Percentiles rank a stretch among this genome's conserved stretches.
These are phyloP conservation scores for Furcasterigmium furcatum DNA, from an alignment of 2,329 filamentous ascomycete species.

Conservation along the genomic window DNA sequence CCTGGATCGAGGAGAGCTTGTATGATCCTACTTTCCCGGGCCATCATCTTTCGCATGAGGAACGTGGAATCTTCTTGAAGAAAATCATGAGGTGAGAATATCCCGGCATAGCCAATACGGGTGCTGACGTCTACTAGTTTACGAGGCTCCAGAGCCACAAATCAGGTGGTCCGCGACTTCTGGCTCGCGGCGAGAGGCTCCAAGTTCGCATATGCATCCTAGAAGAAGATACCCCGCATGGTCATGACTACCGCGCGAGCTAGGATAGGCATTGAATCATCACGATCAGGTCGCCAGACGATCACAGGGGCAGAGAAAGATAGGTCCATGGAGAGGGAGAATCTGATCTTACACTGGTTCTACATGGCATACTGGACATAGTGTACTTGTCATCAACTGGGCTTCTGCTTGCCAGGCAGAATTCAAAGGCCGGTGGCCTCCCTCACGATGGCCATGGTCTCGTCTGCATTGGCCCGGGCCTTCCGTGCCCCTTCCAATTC, in stretches of 20 bases:
- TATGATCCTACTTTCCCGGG: slow-evolving; percentile 54
- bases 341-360: too few species aligned
- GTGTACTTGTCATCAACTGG: too few species aligned
- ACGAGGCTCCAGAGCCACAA: slow-evolving; percentile 61
- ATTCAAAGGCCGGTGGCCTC: slow-evolving; percentile 43
- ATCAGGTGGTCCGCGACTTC: slow-evolving; percentile 67
- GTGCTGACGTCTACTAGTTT: slow-evolving; percentile 37
- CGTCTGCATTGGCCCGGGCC: slow-evolving; percentile 59
- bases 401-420: too few species aligned
- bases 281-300: too few species aligned
- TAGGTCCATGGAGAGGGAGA: too few species aligned
- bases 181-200: slow-evolving; percentile 66
- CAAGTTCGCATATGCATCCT: slow-evolving; percentile 60
- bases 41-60: slow-evolving; percentile 52
- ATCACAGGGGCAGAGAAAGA: too few species aligned
- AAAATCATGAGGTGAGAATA: slow-evolving; percentile 59
- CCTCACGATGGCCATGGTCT: slow-evolving; percentile 52
- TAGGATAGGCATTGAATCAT: too few species aligned
- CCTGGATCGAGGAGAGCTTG: slow-evolving; percentile 62
- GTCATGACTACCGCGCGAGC: too few species aligned
- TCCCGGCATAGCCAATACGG: background rate
- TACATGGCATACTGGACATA: too few species aligned
- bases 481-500: slow-evolving; percentile 55
- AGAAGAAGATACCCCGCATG: too few species aligned
- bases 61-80: slow-evolving; percentile 63